Evolutionary conservation across 129 eudicot genomes (phyloP).

Genomic region (Tanacetum coccineum): DNA sequence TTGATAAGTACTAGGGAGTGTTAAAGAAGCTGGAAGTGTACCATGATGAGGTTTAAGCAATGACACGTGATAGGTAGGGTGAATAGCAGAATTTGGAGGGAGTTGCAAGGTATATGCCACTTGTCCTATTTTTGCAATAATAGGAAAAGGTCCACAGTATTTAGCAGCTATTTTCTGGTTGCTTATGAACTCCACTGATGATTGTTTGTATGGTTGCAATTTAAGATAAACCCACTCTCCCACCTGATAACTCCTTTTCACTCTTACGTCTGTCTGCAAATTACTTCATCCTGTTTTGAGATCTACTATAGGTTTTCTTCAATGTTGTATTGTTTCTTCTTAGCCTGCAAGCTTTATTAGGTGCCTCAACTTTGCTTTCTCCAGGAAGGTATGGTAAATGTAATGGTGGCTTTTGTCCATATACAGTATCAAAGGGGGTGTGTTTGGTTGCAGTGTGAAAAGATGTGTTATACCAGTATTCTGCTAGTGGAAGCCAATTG

Average conservation of each 20-base stretch:
- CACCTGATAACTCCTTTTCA: neutral
- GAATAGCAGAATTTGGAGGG: neutral
- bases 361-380: neutral
- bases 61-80: neutral
- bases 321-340: neutral
- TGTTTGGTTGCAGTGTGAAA: neutral
- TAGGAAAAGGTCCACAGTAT: neutral
- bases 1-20: too few relatives aligned
- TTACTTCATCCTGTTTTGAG: neutral
- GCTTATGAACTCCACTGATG: neutral
- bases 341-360: neutral
- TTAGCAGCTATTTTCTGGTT: neutral
- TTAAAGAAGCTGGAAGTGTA: too few relatives aligned
- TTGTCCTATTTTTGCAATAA: neutral
- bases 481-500: neutral
- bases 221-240: neutral
- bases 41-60: neutral
- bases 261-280: neutral
- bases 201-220: neutral
- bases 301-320: neutral
- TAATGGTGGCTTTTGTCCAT: neutral
- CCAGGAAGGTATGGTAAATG: neutral
- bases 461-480: too few relatives aligned
- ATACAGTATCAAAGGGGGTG: neutral
- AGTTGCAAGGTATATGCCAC: neutral